Conservation (phyloP, 495 filamentous ascomycete species). For the Penicillium egyptiacum region DNA sequence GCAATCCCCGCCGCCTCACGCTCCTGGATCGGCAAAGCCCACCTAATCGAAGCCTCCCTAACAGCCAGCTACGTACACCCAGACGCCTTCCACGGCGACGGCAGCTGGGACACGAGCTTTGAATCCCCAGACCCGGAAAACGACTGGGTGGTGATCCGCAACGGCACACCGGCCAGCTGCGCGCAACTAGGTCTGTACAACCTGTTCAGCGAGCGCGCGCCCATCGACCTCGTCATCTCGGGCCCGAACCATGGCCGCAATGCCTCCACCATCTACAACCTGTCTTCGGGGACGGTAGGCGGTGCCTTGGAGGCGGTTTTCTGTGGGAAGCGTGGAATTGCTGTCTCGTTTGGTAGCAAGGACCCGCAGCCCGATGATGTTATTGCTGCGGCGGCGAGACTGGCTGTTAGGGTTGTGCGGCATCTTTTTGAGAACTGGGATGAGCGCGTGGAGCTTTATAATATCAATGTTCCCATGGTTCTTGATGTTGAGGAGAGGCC, state of each 20-base stretch:
- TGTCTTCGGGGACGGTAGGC: conserved; percentile 85
- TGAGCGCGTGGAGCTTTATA: conserved; percentile 76
- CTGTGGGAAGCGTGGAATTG: conserved; percentile 72
- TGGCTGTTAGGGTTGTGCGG: conserved; percentile 72
- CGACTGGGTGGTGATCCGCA: conserved; percentile 79
- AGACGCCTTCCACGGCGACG: conserved; percentile 56
- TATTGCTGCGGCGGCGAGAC: conserved; percentile 66
- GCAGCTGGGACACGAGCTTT: conserved; percentile 37
- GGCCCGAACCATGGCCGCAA: conserved; percentile 97
- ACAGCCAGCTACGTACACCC: conserved; percentile 81
- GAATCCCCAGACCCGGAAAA: conserved; percentile 46
- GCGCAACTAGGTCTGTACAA: conserved; percentile 87
- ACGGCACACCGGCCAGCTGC: conserved; percentile 85
- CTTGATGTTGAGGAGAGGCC: conserved; percentile 58
- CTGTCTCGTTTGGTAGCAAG: conserved; percentile 78
- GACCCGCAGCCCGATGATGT: conserved; percentile 68
- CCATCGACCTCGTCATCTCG: conserved; percentile 80
- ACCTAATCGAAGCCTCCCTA: conserved; percentile 81
- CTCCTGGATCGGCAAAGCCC: conserved; percentile 97
- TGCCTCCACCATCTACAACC: conserved; percentile 85
- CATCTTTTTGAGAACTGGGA: conserved; percentile 73
- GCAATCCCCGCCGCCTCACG: conserved; percentile 86
- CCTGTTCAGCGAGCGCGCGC: conserved; percentile 72
- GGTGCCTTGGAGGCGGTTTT: conserved; percentile 90
- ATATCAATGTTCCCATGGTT: conserved; percentile 79